These are phyloP conservation scores for Phoma sp. DNA, from an alignment of 2,329 filamentous ascomycete genomes.

Conservation along the genomic window DNA sequence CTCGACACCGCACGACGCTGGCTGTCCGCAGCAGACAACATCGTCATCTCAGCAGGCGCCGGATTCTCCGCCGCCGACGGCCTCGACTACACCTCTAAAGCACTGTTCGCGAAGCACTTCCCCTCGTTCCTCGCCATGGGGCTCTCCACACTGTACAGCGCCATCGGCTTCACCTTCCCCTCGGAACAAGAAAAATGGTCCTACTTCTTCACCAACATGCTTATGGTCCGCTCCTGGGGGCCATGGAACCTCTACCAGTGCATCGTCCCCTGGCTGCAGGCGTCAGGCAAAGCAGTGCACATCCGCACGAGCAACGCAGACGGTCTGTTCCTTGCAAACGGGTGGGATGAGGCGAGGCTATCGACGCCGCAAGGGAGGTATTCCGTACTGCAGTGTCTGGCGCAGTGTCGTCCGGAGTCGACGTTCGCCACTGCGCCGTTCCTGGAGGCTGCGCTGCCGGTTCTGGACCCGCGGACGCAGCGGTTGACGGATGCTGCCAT, in stretches of 20 bases:
- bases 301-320: slow-evolving; percentile 47
- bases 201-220: slow-evolving; percentile 44
- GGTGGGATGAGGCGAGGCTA: slow-evolving; percentile 28
- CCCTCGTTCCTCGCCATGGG: slow-evolving; percentile 38
- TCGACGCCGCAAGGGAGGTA: slow-evolving; percentile 45
- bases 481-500: slow-evolving; percentile 24
- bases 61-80: slow-evolving; percentile 46
- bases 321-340: slow-evolving; percentile 39
- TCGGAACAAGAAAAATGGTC: slow-evolving; percentile 41
- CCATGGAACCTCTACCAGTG: slow-evolving; percentile 27
- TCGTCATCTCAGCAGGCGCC: slow-evolving; percentile 44
- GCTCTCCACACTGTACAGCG: slow-evolving; percentile 41
- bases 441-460: slow-evolving; percentile 29
- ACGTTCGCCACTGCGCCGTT: slow-evolving; percentile 27
- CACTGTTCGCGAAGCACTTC: slow-evolving; percentile 41
- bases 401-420: slow-evolving; percentile 37
- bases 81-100: slow-evolving; percentile 42
- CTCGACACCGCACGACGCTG: slow-evolving; percentile 22
- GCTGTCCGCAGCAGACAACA: slow-evolving; percentile 30
- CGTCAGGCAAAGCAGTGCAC: slow-evolving; percentile 25
- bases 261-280: slow-evolving; percentile 21
- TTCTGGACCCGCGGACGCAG: slow-evolving; percentile 30
- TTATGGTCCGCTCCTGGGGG: slow-evolving; percentile 36
- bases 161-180: slow-evolving; percentile 44
- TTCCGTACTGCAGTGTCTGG: slow-evolving; percentile 38